phyloP scores from a whole-genome alignment of 2,329 filamentous ascomycete species.

The Penicillium corylophilum region DNA sequence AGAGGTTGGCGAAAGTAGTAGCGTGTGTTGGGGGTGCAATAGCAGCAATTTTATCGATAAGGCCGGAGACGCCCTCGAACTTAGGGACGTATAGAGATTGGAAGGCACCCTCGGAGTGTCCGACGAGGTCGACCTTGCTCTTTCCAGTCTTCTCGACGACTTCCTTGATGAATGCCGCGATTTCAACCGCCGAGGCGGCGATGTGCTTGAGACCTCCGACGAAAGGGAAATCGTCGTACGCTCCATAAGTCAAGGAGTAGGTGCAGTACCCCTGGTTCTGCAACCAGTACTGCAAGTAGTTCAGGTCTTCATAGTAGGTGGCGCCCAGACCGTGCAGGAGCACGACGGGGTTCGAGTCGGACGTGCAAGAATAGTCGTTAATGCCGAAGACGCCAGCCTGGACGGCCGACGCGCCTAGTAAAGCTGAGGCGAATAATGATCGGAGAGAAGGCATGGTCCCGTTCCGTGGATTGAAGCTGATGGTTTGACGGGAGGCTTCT shows the following conservation, averaged over 20 bases:
- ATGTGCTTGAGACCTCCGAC: conserved; percentile 42
- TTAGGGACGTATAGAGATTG: conserved; percentile 44
- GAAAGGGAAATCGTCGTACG: conserved; percentile 36
- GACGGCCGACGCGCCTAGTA: conserved; percentile 17
- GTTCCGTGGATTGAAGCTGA: background rate
- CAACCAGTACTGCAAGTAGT: conserved; percentile 37
- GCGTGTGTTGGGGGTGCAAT: conserved; percentile 40
- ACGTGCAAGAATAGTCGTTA: conserved; percentile 38
- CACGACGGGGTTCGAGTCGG: conserved; percentile 33
- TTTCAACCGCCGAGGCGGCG: conserved; percentile 39
- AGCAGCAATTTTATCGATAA: conserved; percentile 35
- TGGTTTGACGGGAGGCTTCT: background rate
- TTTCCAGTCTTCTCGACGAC: conserved; percentile 38
- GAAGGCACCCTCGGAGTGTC: conserved; percentile 47
- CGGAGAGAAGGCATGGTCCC: conserved; percentile 18
- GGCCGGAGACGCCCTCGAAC: conserved; percentile 31
- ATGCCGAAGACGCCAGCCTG: conserved; percentile 17
- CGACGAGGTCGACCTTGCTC: conserved; percentile 43
- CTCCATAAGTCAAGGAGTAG: conserved; percentile 44
- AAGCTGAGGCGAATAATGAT: conserved; percentile 10
- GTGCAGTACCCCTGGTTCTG: conserved; percentile 44
- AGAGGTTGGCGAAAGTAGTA: conserved; percentile 32
- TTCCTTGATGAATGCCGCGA: conserved; percentile 41
- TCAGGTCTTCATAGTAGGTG: conserved; percentile 40
- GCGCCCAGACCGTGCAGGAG: conserved; percentile 40